Base-by-base conservation (phyloP, 768 basidiomycete species). In the Lactarius indigo region DNA sequence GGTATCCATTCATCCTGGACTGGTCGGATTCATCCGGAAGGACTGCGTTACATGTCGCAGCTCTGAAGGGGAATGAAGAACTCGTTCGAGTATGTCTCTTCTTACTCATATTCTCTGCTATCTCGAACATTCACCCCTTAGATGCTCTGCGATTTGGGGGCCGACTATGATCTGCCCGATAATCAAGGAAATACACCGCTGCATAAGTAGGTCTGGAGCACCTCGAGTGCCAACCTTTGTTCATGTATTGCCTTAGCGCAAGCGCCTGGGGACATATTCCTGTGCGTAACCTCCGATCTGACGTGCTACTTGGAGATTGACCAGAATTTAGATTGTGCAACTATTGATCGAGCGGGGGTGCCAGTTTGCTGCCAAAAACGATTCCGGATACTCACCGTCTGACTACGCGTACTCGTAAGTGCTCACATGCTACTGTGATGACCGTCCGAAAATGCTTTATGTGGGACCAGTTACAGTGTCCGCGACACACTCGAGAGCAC, bases 21-120 rank as follows among this genome's bases (percentile, higher is more conserved):
- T 97, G 95, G 96, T 90, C 92, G 50, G 96, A 97, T 75, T 79
- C 84, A 7, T 87, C 91, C 47, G 95, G 95, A 20, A 96, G 88
- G 78, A 97, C 96, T 1, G 90, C 94, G 2, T 80, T 97, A 12
- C 95, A 97, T 76, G 83, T 93, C 66, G 92, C 93, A 8, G 86
- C 95, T 57, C 79, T 92, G 63, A 92, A 91, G 66, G 96, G 96
- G 31, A 95, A 95, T 70, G 91, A 94, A 71, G 90, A 91, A 64
- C 87, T 96, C 65, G 94, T 92, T 65, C 81, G 90, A 72, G 94
- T 95, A 73, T 70, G 87, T 82, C 52, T 30, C 23, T 65, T 42
- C 62, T 17, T 65, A 28, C 35, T 55, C 52, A 57, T 42, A 55
- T 42, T 73, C 61, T 41, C 57, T 69, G 73, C 69, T 68, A 66